A percentile compares a stretch with the other conserved stretches of the same genome.
These are phyloP conservation scores for Allomyces macrogynus DNA, from an alignment of 192 early-diverging fungal genomes.

Conservation along the genomic window DNA sequence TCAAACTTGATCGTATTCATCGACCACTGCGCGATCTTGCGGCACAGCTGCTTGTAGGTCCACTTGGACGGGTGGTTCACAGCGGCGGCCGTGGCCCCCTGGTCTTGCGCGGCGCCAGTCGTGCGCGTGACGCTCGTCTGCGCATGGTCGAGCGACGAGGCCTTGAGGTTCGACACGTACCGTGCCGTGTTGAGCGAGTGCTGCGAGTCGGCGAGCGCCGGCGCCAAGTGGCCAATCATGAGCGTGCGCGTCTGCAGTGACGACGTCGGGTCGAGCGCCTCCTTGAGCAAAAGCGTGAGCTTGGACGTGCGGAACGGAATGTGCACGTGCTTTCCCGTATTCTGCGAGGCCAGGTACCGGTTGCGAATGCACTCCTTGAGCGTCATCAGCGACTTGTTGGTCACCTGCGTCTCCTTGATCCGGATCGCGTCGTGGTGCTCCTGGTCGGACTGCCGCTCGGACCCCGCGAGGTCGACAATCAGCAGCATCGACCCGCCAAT, in stretches of 20 bases:
- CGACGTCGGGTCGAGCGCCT: conserved; percentile 15
- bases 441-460: conserved; percentile 14
- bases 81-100: no score
- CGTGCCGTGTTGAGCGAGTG: conserved; percentile 21
- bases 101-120: no score
- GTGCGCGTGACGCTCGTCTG: not conserved
- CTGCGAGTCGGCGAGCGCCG: conserved; percentile 15
- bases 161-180: conserved; percentile 9
- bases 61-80: not conserved
- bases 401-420: conserved; percentile 1
- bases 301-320: conserved; percentile 22
- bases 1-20: not conserved
- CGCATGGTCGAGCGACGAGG: not conserved
- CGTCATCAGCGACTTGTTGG: conserved; percentile 18
- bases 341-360: conserved; percentile 6
- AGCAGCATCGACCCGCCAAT: conserved; percentile 9
- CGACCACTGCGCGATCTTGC: not conserved
- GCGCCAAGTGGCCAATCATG: conserved; percentile 19
- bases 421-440: conserved; percentile 5
- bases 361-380: conserved; percentile 25
- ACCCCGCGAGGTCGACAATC: conserved; percentile 20
- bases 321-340: conserved; percentile 3
- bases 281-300: conserved; percentile 18
- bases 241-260: conserved; percentile 10
- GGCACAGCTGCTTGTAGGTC: not conserved